phyloP scores from a whole-genome alignment of 345 rosid genomes.

The Alliaria petiolata region DNA sequence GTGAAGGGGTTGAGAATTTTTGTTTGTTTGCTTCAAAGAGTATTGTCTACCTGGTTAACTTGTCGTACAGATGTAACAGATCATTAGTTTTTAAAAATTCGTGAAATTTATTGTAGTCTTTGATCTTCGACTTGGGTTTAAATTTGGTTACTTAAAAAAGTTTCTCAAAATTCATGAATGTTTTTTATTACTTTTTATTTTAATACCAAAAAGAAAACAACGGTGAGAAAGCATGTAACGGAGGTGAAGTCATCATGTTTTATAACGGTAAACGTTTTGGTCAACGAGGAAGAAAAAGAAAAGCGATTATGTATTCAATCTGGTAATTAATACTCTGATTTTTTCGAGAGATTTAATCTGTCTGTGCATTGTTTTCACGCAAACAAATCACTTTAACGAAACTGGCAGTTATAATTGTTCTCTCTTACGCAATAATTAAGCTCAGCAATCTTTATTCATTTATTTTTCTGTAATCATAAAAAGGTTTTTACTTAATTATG shows the following conservation, averaged over 20 bases:
- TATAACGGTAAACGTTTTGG: constrained; percentile 19
- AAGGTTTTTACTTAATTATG: not conserved
- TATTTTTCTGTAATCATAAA: not conserved
- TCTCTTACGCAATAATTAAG: constrained; percentile 21
- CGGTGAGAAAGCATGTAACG: constrained; percentile 8
- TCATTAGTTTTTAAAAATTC: not conserved
- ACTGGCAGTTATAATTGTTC: constrained; percentile 28
- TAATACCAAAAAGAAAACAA: not conserved
- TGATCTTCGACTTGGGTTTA: not conserved
- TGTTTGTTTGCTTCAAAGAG: not conserved
- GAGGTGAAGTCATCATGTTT: constrained; percentile 18
- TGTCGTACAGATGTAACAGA: not conserved
- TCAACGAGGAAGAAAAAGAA: constrained; percentile 13
- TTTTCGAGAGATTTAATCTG: constrained; percentile 2
- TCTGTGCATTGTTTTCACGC: constrained; percentile 35
- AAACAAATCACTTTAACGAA: constrained; percentile 25
- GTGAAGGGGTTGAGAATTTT: not conserved
- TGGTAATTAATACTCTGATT: constrained; percentile 12
- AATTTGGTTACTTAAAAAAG: too few relatives aligned
- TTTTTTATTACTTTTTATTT: not conserved
- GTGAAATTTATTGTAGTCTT: not conserved
- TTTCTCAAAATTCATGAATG: not conserved
- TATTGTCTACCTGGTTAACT: not conserved
- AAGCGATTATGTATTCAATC: constrained; percentile 15
- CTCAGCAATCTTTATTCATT: not conserved